Percentiles rank a stretch among this genome's conserved stretches.
phyloP scores from a whole-genome alignment of 768 basidiomycete genomes.

The Tylopilus felleus region DNA sequence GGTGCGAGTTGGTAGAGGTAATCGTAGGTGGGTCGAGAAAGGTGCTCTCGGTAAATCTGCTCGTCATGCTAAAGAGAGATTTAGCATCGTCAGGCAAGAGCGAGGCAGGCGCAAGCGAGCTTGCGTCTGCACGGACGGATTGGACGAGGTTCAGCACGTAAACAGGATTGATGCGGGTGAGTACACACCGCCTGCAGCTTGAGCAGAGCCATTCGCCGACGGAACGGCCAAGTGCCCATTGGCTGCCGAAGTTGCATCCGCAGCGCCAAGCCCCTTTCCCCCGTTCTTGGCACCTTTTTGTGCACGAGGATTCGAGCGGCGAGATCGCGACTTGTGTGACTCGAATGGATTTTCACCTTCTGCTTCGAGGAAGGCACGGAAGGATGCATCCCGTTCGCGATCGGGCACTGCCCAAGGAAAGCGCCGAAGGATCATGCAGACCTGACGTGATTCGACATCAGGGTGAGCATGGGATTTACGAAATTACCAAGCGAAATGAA shows the following conservation, averaged over 20 bases:
- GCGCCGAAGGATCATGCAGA: slow-evolving; percentile 92
- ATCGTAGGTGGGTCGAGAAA: slow-evolving; percentile 25
- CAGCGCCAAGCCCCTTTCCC: not conserved
- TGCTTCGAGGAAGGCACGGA: slow-evolving; percentile 86
- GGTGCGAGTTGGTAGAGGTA: slow-evolving; percentile 14
- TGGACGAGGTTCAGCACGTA: slow-evolving; percentile 12
- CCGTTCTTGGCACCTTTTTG: slow-evolving; percentile 7
- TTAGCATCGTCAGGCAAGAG: slow-evolving; percentile 24
- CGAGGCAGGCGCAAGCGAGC: slow-evolving; percentile 15
- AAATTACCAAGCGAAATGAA: slow-evolving; percentile 5
- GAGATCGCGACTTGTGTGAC: slow-evolving; percentile 21
- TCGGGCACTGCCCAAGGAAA: slow-evolving; percentile 99
- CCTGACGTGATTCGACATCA: slow-evolving; percentile 10
- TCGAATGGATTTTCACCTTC: slow-evolving; percentile 75
- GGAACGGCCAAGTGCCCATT: slow-evolving; percentile 4
- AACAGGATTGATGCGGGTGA: not conserved
- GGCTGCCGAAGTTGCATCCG: not conserved
- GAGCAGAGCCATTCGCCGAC: slow-evolving; percentile 7
- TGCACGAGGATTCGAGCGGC: slow-evolving; percentile 7
- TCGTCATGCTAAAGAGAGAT: slow-evolving; percentile 29
- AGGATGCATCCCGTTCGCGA: slow-evolving; percentile 86
- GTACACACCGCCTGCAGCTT: slow-evolving; percentile 23
- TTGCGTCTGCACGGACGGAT: slow-evolving; percentile 12
- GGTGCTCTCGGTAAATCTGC: slow-evolving; percentile 27
- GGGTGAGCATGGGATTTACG: slow-evolving; percentile 13